phyloP scores from a whole-genome alignment of 2,329 filamentous ascomycete species.

The Ophiocordyceps sinensis region DNA sequence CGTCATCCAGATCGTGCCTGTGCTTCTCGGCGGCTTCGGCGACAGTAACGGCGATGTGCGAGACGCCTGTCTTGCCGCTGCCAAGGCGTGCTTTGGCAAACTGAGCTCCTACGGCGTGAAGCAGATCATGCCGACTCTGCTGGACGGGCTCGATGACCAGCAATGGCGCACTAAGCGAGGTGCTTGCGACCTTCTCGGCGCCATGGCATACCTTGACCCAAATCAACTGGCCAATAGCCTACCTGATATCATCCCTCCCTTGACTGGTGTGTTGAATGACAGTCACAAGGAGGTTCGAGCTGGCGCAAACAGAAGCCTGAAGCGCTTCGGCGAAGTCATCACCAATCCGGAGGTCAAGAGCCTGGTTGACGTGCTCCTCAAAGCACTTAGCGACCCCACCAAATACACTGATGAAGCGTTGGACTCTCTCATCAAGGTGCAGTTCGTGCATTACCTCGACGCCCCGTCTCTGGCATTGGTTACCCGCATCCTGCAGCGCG shows the following conservation, averaged over 20 bases:
- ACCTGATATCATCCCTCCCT: slow-evolving; percentile 89
- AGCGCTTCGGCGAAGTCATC: slow-evolving; percentile 97
- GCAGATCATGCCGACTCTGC: slow-evolving; percentile 77
- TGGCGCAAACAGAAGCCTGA: slow-evolving; percentile 88
- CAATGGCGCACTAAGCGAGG: slow-evolving; percentile 99
- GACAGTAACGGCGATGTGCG: slow-evolving; percentile 80
- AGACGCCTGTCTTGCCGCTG: slow-evolving; percentile 81
- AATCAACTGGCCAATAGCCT: slow-evolving; percentile 85
- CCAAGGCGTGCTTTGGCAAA: slow-evolving; percentile 86
- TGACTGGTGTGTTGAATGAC: slow-evolving; percentile 89
- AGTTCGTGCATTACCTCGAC: slow-evolving; percentile 96
- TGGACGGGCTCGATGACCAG: slow-evolving; percentile 83
- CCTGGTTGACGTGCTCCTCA: slow-evolving; percentile 79
- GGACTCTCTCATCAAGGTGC: slow-evolving; percentile 92
- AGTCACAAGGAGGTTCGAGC: slow-evolving; percentile 93
- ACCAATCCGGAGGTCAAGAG: slow-evolving; percentile 94
- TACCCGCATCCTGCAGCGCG: slow-evolving; percentile 87
- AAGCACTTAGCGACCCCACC: slow-evolving; percentile 91
- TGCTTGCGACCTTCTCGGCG: slow-evolving; percentile 87
- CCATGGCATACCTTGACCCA: slow-evolving; percentile 96
- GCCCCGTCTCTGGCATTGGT: slow-evolving; percentile 89
- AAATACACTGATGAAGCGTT: slow-evolving; percentile 93
- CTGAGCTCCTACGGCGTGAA: slow-evolving; percentile 94
- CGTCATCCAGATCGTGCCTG: slow-evolving; percentile 86
- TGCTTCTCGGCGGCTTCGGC: slow-evolving; percentile 78